A percentile compares a stretch with the other conserved stretches of the same genome.
Conservation (phyloP, 345 rosid species). For the Euphorbia tirucalli region DNA sequence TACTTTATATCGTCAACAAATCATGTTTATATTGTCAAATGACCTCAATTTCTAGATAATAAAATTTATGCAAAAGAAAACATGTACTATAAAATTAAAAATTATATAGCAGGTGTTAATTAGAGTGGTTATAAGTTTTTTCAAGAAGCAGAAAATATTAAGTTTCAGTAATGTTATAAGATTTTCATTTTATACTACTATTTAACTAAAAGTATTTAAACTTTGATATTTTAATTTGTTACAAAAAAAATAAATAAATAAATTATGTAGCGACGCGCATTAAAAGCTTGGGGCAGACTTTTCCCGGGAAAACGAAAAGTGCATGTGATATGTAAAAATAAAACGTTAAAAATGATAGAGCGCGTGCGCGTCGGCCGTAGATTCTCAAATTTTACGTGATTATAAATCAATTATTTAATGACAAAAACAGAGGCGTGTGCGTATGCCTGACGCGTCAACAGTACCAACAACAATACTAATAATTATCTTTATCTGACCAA, state of each 20-base stretch:
- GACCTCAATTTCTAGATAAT: no score
- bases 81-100: no score
- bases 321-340: background rate
- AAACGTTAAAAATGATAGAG: background rate
- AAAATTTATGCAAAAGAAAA: no score
- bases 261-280: background rate
- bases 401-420: no score
- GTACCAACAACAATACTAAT: background rate
- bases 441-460: background rate
- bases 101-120: no score
- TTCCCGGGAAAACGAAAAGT: background rate
- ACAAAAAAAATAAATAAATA: no score
- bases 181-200: no score
- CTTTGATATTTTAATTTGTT: background rate
- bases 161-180: no score
- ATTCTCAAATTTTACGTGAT: background rate
- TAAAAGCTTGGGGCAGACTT: background rate
- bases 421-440: background rate
- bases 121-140: no score
- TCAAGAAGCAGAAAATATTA: no score
- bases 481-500: background rate
- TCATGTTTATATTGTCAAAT: no score
- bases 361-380: background rate
- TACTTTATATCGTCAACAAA: no score
- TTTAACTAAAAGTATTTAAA: background rate